These are phyloP conservation scores for Gentiana macrophylla DNA, from an alignment of 257 asterid genomes.

Conservation along the genomic window DNA sequence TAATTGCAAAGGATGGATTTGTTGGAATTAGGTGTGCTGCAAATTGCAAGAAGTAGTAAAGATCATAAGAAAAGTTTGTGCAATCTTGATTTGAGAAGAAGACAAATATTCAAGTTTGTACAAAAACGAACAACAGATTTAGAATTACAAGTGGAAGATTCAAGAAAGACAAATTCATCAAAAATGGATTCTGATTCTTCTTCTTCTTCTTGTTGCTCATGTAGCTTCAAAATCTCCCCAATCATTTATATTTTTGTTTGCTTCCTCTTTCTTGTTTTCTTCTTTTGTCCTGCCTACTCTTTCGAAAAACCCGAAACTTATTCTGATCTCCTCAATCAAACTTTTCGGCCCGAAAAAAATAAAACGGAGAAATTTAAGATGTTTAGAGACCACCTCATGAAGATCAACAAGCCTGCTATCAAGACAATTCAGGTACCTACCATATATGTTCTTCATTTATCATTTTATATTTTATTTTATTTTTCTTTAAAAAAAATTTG, in stretches of 20 bases:
- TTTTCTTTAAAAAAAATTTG: background rate
- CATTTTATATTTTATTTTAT: background rate
- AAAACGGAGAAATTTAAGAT: conserved; percentile 33
- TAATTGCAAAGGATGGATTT: conserved; percentile 22
- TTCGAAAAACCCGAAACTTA: background rate
- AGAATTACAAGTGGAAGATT: no score
- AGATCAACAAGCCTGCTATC: conserved; percentile 64
- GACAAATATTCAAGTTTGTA: conserved; percentile 4
- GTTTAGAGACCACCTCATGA: conserved; percentile 46
- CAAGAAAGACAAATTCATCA: background rate
- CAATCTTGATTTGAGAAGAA: conserved; percentile 28
- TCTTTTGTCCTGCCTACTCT: conserved; percentile 35
- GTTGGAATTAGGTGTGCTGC: conserved; percentile 12
- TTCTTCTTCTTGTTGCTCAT: background rate
- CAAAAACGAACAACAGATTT: no score
- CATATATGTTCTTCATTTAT: no score
- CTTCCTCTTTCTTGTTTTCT: conserved; percentile 35
- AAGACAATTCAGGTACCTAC: conserved; percentile 60
- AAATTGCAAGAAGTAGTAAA: conserved; percentile 4
- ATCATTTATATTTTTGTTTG: conserved; percentile 40
- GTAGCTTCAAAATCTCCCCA: conserved; percentile 36
- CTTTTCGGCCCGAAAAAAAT: conserved; percentile 29
- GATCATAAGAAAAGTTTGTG: conserved; percentile 9
- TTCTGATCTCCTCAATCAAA: no score
- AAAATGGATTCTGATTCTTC: conserved; percentile 31